phyloP scores from a whole-genome alignment of 2,329 filamentous ascomycete genomes.

The Epichloe aotearoae region DNA sequence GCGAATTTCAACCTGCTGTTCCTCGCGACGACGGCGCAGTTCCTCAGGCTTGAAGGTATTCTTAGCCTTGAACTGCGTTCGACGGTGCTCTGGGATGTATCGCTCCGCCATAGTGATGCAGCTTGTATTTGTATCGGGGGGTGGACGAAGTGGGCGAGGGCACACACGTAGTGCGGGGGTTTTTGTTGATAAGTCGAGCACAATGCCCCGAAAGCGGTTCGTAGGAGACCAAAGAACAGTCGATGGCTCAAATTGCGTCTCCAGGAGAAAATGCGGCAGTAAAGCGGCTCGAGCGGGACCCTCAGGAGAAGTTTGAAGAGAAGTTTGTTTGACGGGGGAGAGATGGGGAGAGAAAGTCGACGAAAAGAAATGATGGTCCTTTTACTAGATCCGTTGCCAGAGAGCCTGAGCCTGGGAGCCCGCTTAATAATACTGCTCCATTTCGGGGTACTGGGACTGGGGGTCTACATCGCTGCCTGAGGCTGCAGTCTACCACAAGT shows the following conservation, averaged over 20 bases:
- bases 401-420: slow-evolving; percentile 11
- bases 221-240: not conserved
- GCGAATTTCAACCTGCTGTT: slow-evolving; percentile 98
- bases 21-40: slow-evolving; percentile 92
- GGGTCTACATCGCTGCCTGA: slow-evolving; percentile 8
- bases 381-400: slow-evolving; percentile 9
- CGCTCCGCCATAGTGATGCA: slow-evolving; percentile 75
- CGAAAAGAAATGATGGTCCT: slow-evolving; percentile 8
- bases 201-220: not conserved
- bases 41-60: slow-evolving; percentile 98
- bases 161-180: slow-evolving; percentile 5
- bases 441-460: not conserved
- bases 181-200: slow-evolving; percentile 4
- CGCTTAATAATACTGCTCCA: slow-evolving; percentile 3
- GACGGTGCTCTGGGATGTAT: slow-evolving; percentile 98
- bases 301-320: slow-evolving; percentile 2
- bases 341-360: slow-evolving; percentile 4
- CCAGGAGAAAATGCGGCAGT: not conserved
- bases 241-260: not conserved
- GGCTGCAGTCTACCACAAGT: slow-evolving; percentile 1
- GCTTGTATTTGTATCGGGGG: not conserved
- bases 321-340: slow-evolving; percentile 1
- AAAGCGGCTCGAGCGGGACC: slow-evolving; percentile 2
- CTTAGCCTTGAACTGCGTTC: slow-evolving; percentile 99
- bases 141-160: slow-evolving; percentile 2